phyloP scores from a whole-genome alignment of 1,284 basidiomycete species.

The Apiotrichum porosum region DNA sequence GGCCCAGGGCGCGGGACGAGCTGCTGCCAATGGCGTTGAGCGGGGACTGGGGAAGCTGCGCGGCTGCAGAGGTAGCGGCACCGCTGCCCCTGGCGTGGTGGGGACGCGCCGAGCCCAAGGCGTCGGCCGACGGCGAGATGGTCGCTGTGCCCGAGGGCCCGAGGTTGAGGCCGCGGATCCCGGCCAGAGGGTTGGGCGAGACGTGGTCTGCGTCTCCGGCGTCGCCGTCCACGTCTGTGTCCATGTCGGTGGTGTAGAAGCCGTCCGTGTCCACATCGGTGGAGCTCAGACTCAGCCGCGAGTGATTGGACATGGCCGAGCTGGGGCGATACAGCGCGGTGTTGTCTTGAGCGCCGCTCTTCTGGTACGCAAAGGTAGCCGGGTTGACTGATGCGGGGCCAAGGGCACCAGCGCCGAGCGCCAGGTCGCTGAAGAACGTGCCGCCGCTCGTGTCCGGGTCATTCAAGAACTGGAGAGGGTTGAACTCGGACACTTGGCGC shows the following conservation, averaged over 20 bases:
- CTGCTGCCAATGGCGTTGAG: too few relatives aligned
- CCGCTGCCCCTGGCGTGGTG: too few relatives aligned
- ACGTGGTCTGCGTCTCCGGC: conserved; percentile 3
- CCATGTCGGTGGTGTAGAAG: conserved; percentile 10
- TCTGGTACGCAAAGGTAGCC: too few relatives aligned
- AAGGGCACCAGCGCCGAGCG: neutral
- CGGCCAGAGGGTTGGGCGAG: neutral
- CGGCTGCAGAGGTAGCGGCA: too few relatives aligned
- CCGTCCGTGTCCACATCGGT: conserved; percentile 11
- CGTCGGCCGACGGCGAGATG: too few relatives aligned
- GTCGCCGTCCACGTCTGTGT: conserved; percentile 10
- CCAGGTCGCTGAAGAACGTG: conserved; percentile 5
- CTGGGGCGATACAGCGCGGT: conserved; percentile 7
- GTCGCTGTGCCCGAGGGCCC: conserved; percentile 2
- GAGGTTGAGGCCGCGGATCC: neutral
- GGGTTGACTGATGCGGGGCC: too few relatives aligned
- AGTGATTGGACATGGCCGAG: conserved; percentile 3
- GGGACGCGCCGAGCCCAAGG: too few relatives aligned
- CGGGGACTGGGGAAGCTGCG: too few relatives aligned
- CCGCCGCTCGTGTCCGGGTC: conserved; percentile 1
- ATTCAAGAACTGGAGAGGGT: conserved; percentile 14
- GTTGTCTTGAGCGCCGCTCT: neutral
- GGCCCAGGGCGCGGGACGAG: neutral
- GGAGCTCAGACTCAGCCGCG: neutral
- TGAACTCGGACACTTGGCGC: conserved; percentile 6